Evolutionary conservation across 768 basidiomycete genomes (phyloP).

Genomic region (Lactarius sp.): DNA sequence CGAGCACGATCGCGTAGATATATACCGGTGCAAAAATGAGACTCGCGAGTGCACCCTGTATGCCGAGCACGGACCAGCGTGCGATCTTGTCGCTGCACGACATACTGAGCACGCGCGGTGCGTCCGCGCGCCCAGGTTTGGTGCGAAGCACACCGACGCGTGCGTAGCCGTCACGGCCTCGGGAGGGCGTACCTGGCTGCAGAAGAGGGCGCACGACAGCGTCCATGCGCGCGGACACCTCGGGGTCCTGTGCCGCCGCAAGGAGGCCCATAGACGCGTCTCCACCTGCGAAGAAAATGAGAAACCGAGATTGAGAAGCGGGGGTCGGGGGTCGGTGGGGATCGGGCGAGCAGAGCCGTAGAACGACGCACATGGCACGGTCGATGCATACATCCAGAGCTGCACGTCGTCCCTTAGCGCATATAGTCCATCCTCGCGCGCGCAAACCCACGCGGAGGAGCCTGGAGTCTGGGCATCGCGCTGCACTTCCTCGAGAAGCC

Average conservation of each 20-base stretch:
- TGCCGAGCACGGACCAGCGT: slow-evolving; percentile 74
- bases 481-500: slow-evolving; percentile 70
- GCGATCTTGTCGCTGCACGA: slow-evolving; percentile 96
- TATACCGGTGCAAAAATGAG: slow-evolving; percentile 57
- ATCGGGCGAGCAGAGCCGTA: background rate
- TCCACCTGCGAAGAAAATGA: slow-evolving; percentile 52
- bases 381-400: slow-evolving; percentile 73
- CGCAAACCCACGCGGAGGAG: slow-evolving; percentile 49
- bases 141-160: slow-evolving; percentile 78
- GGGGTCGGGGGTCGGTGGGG: too few species aligned
- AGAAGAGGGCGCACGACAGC: slow-evolving; percentile 35
- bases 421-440: slow-evolving; percentile 38
- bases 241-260: slow-evolving; percentile 66
- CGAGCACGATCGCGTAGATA: slow-evolving; percentile 60
- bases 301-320: background rate
- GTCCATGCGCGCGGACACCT: slow-evolving; percentile 67
- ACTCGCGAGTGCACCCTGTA: slow-evolving; percentile 78
- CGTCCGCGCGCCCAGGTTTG: slow-evolving; percentile 91
- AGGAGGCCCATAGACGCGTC: slow-evolving; percentile 83
- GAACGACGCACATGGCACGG: slow-evolving; percentile 48
- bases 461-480: slow-evolving; percentile 31
- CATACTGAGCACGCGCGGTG: slow-evolving; percentile 77
- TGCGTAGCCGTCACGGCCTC: slow-evolving; percentile 80
- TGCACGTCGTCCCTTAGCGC: slow-evolving; percentile 42
- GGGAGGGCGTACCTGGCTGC: slow-evolving; percentile 40